A percentile compares a stretch with the other conserved stretches of the same genome.
These are phyloP conservation scores for Strobilomyces dryophilus DNA, from an alignment of 768 basidiomycete species.

Conservation along the genomic window DNA sequence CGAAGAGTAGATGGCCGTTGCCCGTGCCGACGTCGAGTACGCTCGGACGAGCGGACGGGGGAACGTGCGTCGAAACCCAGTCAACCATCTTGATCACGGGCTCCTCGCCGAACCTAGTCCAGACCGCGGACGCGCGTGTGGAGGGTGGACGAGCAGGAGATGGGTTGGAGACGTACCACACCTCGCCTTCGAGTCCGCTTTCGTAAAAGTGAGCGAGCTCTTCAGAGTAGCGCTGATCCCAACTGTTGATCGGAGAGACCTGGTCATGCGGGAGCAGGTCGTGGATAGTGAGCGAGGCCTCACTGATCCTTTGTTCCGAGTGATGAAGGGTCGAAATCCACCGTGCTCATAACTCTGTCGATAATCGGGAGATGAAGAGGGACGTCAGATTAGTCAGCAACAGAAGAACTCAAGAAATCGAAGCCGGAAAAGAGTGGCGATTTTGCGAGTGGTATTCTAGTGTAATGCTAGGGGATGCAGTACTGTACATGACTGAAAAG, in stretches of 20 bases:
- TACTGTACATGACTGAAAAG: slow-evolving; percentile 19
- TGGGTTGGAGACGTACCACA: slow-evolving; percentile 51
- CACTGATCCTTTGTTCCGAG: slow-evolving; percentile 81
- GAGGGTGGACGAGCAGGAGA: background rate
- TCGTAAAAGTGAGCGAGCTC: slow-evolving; percentile 74
- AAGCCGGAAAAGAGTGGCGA: slow-evolving; percentile 6
- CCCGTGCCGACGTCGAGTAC: slow-evolving; percentile 79
- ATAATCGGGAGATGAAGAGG: background rate
- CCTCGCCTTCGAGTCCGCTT: slow-evolving; percentile 79
- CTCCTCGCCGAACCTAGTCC: slow-evolving; percentile 74
- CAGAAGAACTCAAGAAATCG: background rate
- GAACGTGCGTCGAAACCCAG: slow-evolving; percentile 58
- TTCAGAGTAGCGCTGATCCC: slow-evolving; percentile 71
- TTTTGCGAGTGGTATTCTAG: slow-evolving; percentile 15
- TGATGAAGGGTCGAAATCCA: slow-evolving; percentile 62
- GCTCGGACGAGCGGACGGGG: slow-evolving; percentile 42
- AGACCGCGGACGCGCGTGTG: background rate
- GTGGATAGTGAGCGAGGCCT: slow-evolving; percentile 21
- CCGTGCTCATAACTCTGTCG: slow-evolving; percentile 27
- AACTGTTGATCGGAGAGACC: slow-evolving; percentile 39
- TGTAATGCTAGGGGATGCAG: slow-evolving; percentile 7
- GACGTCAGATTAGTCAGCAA: slow-evolving; percentile 15
- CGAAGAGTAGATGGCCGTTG: slow-evolving; percentile 74
- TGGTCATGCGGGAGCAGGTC: background rate
- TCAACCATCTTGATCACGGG: slow-evolving; percentile 75